A percentile compares a stretch with the other conserved stretches of the same genome.
These are phyloP conservation scores for Exophiala aquamarina DNA, from an alignment of 2,329 filamentous ascomycete species.

Conservation along the genomic window DNA sequence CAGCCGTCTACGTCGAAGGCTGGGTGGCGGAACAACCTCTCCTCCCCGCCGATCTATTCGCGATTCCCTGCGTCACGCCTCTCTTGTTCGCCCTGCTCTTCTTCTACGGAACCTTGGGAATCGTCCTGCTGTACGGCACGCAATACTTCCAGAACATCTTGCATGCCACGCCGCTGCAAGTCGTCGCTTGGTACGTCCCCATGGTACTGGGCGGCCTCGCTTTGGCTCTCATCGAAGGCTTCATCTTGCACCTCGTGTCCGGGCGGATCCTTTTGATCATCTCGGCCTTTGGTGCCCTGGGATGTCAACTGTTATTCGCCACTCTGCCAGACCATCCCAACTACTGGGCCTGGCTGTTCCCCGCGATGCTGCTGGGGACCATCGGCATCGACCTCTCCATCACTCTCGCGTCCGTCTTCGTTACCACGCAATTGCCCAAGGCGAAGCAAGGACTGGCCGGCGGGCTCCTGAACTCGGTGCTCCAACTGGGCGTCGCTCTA, in stretches of 20 bases:
- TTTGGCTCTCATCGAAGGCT: constrained; percentile 62
- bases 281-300: constrained; percentile 60
- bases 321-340: constrained; percentile 57
- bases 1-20: constrained; percentile 69
- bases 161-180: constrained; percentile 58
- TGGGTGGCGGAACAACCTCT: constrained; percentile 69
- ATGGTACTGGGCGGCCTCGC: constrained; percentile 68
- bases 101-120: constrained; percentile 66
- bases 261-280: constrained; percentile 64
- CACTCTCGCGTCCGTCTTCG: constrained; percentile 74
- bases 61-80: constrained; percentile 66
- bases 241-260: constrained; percentile 66
- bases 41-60: constrained; percentile 68
- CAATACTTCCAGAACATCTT: constrained; percentile 67
- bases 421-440: constrained; percentile 68
- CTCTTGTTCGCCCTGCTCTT: constrained; percentile 63
- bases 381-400: constrained; percentile 74
- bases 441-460: constrained; percentile 70
- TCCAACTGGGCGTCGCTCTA: constrained; percentile 72
- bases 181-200: constrained; percentile 69
- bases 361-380: constrained; percentile 61
- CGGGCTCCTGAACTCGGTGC: constrained; percentile 67
- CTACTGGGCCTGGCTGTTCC: constrained; percentile 75
- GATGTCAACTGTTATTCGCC: constrained; percentile 63
- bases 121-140: constrained; percentile 69